phyloP scores from a whole-genome alignment of 2,329 filamentous ascomycete genomes.

The Chrysosporium keratinophilum region DNA sequence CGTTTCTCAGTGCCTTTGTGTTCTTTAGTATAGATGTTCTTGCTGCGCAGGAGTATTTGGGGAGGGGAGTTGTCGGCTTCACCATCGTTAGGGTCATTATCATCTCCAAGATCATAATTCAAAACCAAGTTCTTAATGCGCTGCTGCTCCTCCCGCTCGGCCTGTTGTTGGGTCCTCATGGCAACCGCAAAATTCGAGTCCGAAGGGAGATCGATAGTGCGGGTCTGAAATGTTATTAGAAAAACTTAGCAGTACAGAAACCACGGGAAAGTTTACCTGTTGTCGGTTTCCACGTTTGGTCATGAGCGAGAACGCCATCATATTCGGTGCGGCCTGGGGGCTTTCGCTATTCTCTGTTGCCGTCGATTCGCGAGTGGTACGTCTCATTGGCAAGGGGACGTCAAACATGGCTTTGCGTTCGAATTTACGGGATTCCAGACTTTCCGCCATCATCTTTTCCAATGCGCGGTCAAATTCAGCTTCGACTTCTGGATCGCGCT shows the following conservation, averaged over 20 bases:
- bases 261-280: constrained; percentile 50
- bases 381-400: constrained; percentile 87
- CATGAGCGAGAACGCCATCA: constrained; percentile 93
- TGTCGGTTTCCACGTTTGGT: constrained; percentile 95
- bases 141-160: constrained; percentile 90
- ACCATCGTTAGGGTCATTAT: constrained; percentile 70
- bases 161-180: constrained; percentile 91
- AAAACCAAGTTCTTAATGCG: constrained; percentile 96
- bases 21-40: constrained; percentile 28
- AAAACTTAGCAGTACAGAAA: background rate
- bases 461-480: constrained; percentile 97
- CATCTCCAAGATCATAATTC: constrained; percentile 86
- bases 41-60: constrained; percentile 18
- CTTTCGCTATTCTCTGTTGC: constrained; percentile 31
- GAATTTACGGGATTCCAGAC: constrained; percentile 87
- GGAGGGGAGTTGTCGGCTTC: constrained; percentile 35
- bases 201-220: constrained; percentile 72
- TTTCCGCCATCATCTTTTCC: constrained; percentile 97
- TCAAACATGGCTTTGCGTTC: constrained; percentile 92
- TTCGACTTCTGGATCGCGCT: constrained; percentile 84
- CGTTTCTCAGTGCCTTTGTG: constrained; percentile 34
- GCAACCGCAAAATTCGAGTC: constrained; percentile 92
- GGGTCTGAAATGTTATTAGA: constrained; percentile 51
- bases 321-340: constrained; percentile 40
- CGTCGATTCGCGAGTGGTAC: constrained; percentile 49